phyloP scores from a whole-genome alignment of 177 flowering plant species.

The Tripterygium wilfordii region DNA sequence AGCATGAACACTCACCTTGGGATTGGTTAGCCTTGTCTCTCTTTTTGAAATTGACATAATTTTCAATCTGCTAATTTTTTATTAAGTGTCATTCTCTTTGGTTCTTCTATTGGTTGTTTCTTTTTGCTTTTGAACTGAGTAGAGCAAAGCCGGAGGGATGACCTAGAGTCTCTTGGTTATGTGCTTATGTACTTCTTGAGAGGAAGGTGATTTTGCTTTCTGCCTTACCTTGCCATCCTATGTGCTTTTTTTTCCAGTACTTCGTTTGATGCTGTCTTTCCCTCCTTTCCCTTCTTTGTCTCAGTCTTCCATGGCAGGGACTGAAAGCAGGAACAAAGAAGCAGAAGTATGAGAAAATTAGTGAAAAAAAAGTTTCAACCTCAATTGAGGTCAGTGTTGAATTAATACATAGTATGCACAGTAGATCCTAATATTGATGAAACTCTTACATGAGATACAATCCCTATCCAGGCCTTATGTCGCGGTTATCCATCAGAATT shows the following conservation, averaged over 20 bases:
- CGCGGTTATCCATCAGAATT: slow-evolving; percentile 90
- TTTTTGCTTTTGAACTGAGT: not conserved
- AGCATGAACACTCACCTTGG: slow-evolving; percentile 74
- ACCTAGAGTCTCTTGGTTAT: slow-evolving; percentile 57
- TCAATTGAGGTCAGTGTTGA: slow-evolving; percentile 73
- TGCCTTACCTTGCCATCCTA: not conserved
- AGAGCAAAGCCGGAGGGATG: slow-evolving; percentile 70
- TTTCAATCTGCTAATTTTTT: not conserved
- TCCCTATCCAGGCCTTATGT: slow-evolving; percentile 63
- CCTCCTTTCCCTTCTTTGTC: not conserved
- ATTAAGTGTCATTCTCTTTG: not conserved
- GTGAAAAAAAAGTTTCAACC: slow-evolving; percentile 60
- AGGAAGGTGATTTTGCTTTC: slow-evolving; percentile 49
- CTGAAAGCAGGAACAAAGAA: slow-evolving; percentile 58
- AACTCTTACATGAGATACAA: no score
- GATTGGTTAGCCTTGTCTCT: slow-evolving; percentile 36
- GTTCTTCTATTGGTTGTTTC: not conserved
- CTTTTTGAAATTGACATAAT: no score
- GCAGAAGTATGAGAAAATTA: slow-evolving; percentile 58
- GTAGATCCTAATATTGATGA: no score
- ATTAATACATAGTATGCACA: no score
- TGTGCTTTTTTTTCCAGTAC: slow-evolving; percentile 1
- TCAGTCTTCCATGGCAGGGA: slow-evolving; percentile 71
- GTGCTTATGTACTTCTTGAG: slow-evolving; percentile 60
- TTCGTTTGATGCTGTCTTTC: slow-evolving; percentile 5